A percentile compares a stretch with the other conserved stretches of the same genome.
phyloP scores from a whole-genome alignment of 768 basidiomycete species.

The Amanita pseudoporphyria region DNA sequence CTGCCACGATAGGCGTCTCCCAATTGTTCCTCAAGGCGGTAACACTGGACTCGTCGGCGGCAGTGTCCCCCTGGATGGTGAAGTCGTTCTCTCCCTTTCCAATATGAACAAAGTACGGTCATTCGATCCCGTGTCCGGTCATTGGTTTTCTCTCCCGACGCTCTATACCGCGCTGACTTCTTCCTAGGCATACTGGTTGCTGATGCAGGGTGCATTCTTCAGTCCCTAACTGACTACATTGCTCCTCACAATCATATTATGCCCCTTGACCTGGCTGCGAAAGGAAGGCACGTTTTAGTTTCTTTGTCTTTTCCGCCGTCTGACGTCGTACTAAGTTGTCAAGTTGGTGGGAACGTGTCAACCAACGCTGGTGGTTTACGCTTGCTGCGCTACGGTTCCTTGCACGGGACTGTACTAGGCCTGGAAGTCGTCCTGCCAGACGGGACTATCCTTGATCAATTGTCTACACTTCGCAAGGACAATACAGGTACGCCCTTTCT shows the following conservation, averaged over 20 bases:
- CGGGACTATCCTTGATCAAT: slow-evolving; percentile 81
- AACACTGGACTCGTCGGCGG: slow-evolving; percentile 98
- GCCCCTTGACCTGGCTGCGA: slow-evolving; percentile 93
- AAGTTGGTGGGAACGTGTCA: slow-evolving; percentile 94
- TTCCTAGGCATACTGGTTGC: slow-evolving; percentile 74
- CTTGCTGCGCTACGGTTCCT: slow-evolving; percentile 85
- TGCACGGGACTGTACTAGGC: slow-evolving; percentile 92
- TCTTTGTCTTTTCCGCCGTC: neutral
- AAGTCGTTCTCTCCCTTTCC: slow-evolving; percentile 75
- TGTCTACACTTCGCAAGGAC: slow-evolving; percentile 91
- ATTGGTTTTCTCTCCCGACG: slow-evolving; percentile 13
- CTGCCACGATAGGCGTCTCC: slow-evolving; percentile 73
- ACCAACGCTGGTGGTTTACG: slow-evolving; percentile 98
- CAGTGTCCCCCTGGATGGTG: slow-evolving; percentile 80
- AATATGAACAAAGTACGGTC: slow-evolving; percentile 78
- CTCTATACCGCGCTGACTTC: slow-evolving; percentile 6
- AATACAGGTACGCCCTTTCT: slow-evolving; percentile 66
- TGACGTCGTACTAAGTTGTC: slow-evolving; percentile 50
- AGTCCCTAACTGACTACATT: slow-evolving; percentile 79
- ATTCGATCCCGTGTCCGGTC: slow-evolving; percentile 80
- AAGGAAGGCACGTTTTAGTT: slow-evolving; percentile 65
- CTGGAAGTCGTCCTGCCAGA: slow-evolving; percentile 94
- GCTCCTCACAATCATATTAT: slow-evolving; percentile 88
- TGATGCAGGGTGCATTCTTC: slow-evolving; percentile 92
- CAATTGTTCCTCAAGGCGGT: slow-evolving; percentile 95